These are phyloP conservation scores for Marchantia polymorpha DNA, from an alignment of 225 moss, liverwort and hornwort genomes.

Conservation along the genomic window DNA sequence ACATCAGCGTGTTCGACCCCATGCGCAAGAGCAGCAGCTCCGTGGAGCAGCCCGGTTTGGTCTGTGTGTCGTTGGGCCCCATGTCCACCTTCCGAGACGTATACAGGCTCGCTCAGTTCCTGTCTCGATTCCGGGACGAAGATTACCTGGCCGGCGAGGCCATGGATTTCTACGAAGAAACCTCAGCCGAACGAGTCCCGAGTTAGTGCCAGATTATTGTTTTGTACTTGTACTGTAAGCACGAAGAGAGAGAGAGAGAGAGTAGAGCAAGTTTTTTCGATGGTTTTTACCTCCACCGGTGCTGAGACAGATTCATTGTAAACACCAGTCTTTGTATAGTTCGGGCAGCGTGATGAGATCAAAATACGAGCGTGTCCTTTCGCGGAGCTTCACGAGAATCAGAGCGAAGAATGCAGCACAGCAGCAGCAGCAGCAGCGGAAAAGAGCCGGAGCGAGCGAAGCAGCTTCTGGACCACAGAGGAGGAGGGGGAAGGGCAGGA, in stretches of 20 bases:
- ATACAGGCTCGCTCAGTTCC: conserved; percentile 64
- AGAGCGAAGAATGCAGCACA: not conserved
- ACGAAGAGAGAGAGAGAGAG: not conserved
- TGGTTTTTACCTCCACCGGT: not conserved
- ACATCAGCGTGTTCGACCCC: conserved; percentile 45
- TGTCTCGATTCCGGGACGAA: conserved; percentile 69
- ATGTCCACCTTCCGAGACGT: conserved; percentile 70
- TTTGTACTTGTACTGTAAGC: not conserved
- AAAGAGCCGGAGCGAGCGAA: not conserved
- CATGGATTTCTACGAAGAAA: conserved; percentile 57
- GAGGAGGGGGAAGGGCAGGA: not conserved
- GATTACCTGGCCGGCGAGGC: conserved; percentile 66
- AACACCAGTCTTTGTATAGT: not conserved
- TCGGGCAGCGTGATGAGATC: not conserved
- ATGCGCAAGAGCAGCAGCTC: not conserved
- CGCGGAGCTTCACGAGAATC: not conserved
- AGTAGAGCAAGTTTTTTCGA: no score
- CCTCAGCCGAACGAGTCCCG: conserved; percentile 4
- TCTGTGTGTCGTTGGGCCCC: conserved; percentile 70
- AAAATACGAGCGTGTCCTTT: not conserved
- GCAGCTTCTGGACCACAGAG: not conserved
- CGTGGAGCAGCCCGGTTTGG: conserved; percentile 29
- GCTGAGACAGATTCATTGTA: not conserved
- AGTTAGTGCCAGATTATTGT: not conserved
- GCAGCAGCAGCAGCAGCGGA: not conserved